Base-by-base conservation (phyloP, 2,329 filamentous ascomycete species). In the Hypoxylon sp. region DNA sequence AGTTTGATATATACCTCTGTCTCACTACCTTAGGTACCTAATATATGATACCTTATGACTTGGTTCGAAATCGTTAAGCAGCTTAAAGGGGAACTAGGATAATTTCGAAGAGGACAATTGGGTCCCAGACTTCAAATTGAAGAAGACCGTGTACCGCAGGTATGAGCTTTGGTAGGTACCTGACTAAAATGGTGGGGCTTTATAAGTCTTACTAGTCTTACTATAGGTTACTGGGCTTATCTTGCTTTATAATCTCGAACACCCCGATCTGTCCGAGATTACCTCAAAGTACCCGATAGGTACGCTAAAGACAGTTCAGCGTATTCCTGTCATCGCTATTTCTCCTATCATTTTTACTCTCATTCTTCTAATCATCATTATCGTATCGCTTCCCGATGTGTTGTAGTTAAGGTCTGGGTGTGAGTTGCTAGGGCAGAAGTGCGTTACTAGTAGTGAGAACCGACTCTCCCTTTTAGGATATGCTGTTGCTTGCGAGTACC, bases 271-370 rank as follows among this genome's bases (percentile, higher is more conserved):
- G 53, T 51, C 38, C 53, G 38, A 57, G 36, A 51, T 52, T 60
- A 52, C 48, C 46, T 51, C 60, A 53, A 63, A 41, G 45, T 58
- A 58, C 60, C 60, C 41, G 53, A 59, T 51, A 57, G 53, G 23
- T 59, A 64, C 53, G 30, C 21, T 41, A 38, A 30, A n/a, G n/a
- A 14, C 21, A 30, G 43, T 9, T 30, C 9, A 34, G 3, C 32
- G 48, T 36, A 46, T 49, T 45, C 25, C 41, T 38, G 28, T 49
- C 50, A 49, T 38, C 4, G 5, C 25, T 13, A n/a, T n/a, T 3
- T 43, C 41, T 43, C 17, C n/a, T 21, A 14, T 2, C 11, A 19
- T 14, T 38, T 41, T 3, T 10, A 36, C 17, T 49, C 5, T 48
- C 38, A 32, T 59, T 52, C 30, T 58, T 57, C 30, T 13, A n/a